A percentile compares a stretch with the other conserved stretches of the same genome.
phyloP scores from a whole-genome alignment of 305 asterid genomes.

The Petunia hybrid region DNA sequence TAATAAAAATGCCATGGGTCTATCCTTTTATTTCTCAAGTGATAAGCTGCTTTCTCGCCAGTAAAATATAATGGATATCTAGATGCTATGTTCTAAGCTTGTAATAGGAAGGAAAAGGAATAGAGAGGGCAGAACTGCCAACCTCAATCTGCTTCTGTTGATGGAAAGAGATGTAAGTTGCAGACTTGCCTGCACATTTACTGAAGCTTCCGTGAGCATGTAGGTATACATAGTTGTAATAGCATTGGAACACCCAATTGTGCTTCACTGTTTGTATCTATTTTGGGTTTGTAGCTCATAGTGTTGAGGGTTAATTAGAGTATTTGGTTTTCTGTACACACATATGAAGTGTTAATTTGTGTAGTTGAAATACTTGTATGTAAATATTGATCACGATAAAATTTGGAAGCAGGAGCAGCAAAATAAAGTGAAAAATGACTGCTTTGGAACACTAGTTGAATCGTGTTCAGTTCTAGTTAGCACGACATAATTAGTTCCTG shows the following conservation, averaged over 20 bases:
- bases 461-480: conserved; percentile 10
- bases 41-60: neutral
- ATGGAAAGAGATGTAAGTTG: conserved; percentile 10
- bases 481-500: neutral
- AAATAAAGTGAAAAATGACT: neutral
- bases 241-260: neutral
- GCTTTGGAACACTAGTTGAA: conserved; percentile 15
- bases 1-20: neutral
- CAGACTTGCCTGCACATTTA: neutral
- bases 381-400: neutral
- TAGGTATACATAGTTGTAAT: conserved; percentile 1
- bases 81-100: conserved; percentile 19
- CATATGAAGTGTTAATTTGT: neutral
- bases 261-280: neutral
- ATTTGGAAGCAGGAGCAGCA: neutral
- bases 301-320: conserved; percentile 13
- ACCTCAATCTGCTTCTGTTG: conserved; percentile 7
- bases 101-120: conserved; percentile 12
- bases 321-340: neutral
- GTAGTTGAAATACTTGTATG: neutral
- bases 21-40: neutral
- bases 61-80: neutral
- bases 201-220: neutral
- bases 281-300: conserved; percentile 1
- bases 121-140: neutral